Conservation (phyloP, 139 green algal species). For the Chlamydomonas incerta region DNA sequence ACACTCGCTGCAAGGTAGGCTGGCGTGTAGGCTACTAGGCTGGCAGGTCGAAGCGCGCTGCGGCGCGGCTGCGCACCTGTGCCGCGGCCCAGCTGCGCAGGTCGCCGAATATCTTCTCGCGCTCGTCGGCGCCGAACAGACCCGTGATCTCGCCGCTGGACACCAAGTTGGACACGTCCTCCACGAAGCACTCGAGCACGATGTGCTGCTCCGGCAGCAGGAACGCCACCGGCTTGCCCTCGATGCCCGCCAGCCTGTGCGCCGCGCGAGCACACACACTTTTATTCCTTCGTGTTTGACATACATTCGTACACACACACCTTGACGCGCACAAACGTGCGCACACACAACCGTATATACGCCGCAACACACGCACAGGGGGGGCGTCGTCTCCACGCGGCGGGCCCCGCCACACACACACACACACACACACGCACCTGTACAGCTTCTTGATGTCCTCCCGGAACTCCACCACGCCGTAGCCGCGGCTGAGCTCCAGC, state of each 20-base stretch:
- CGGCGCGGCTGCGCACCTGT: conserved; percentile 14
- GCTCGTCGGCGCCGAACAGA: conserved; percentile 48
- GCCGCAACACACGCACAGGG: too few relatives aligned
- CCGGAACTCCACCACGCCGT: conserved; percentile 77
- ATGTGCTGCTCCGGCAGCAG: conserved; percentile 87
- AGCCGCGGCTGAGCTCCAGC: conserved; percentile 78
- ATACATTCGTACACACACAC: too few relatives aligned
- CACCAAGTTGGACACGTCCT: conserved; percentile 89
- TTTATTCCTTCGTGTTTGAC: too few relatives aligned
- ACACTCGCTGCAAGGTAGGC: too few relatives aligned
- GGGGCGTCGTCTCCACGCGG: too few relatives aligned
- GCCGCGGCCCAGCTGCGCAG: conserved; percentile 42
- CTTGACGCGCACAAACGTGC: too few relatives aligned
- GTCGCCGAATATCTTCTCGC: conserved; percentile 37
- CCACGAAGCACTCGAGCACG: conserved; percentile 79
- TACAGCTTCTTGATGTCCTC: conserved; percentile 89
- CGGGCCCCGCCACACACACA: too few relatives aligned
- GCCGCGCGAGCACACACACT: too few relatives aligned
- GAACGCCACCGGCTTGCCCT: conserved; percentile 76
- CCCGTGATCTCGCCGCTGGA: conserved; percentile 81
- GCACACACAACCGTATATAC: too few relatives aligned
- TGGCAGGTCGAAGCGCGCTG: too few relatives aligned
- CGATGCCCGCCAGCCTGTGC: conserved; percentile 70
- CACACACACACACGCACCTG: conserved; percentile 44
- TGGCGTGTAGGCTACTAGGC: too few relatives aligned